These are phyloP conservation scores for Annulohypoxylon moriforme DNA, from an alignment of 495 filamentous ascomycete genomes.

Conservation along the genomic window DNA sequence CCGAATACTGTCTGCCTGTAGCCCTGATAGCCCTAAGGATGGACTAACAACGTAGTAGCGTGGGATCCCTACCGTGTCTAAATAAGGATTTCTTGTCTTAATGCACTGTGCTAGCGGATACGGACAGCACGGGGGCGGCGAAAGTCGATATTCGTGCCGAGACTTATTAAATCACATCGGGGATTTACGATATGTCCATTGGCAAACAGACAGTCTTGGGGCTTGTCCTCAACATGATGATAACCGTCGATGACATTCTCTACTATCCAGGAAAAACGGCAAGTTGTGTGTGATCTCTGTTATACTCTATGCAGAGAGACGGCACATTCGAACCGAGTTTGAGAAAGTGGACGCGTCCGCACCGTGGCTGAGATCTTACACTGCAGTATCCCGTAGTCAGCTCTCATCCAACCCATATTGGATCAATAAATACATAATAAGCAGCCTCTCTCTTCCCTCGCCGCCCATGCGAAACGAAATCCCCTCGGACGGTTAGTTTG, in stretches of 20 bases:
- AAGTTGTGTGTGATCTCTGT: not conserved
- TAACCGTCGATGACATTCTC: not conserved
- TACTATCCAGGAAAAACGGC: constrained; percentile 2
- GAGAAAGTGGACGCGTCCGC: constrained; percentile 24
- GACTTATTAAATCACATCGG: constrained; percentile 14
- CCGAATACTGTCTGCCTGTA: constrained; percentile 12
- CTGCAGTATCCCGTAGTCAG: constrained; percentile 29
- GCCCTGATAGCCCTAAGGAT: constrained; percentile 25
- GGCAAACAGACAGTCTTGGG: not conserved
- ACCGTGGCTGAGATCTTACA: constrained; percentile 41
- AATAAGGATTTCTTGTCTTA: constrained; percentile 3
- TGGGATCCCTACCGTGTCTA: constrained; percentile 28
- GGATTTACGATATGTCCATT: constrained; percentile 13
- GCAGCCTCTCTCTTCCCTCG: not conserved
- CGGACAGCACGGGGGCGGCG: constrained; percentile 10
- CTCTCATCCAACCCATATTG: constrained; percentile 8
- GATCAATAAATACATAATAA: constrained; percentile 5
- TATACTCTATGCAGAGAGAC: constrained; percentile 9
- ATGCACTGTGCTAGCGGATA: constrained; percentile 13
- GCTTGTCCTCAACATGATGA: not conserved
- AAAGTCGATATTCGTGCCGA: constrained; percentile 26
- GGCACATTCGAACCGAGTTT: constrained; percentile 23
- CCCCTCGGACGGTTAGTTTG: constrained; percentile 5
- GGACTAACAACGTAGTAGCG: constrained; percentile 9
- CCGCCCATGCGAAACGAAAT: constrained; percentile 21